Evolutionary conservation across 495 filamentous ascomycete genomes (phyloP), one percentile per base, ranked within the genome.

Genomic region (Physcia stellaris): DNA sequence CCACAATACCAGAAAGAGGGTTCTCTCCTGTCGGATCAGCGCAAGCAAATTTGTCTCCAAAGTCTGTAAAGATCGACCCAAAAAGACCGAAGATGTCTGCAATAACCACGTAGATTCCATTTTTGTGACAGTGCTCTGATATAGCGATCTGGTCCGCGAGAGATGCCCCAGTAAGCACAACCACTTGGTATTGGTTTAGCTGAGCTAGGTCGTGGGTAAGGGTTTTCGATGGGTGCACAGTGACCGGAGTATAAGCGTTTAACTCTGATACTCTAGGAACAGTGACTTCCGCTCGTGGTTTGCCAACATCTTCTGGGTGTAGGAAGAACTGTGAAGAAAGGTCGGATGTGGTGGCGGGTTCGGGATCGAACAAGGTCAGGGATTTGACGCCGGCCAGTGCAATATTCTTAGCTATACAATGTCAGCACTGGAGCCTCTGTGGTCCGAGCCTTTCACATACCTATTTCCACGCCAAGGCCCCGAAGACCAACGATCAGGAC

Each of bases 301-400:
- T 90, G 54, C 90, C 92, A 42, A 96, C 79, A 59, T 99, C 90
- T 47, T 80, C 73, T 9, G 69, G 65, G 48, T 73, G 83, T 11
- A 96, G 77, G 75, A 95, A 99, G 66, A 96, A 99, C 56, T 96
- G 90, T 17, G 90, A 81, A 18, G 86, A 94, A 29, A 96, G 79
- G 53, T 94, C 88, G 37, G 85, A 67, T 50, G 90, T 80, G 41
- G 73, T 64, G 37, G 80, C 74, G 27, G 85, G 80, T n/a, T 77
- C 73, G 19, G 86, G 82, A 52, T 92, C 82, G 61, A 79, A 80
- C 32, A 96, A 70, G 6, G 92, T 93, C 31, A 96, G 69, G 29
- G 79, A 83, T 49, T 85, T 85, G 51, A 85, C 92, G 51, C 92
- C 92, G 42, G 92, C 92, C 47, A 99, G 82, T 23, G 90, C 92